Evolutionary conservation across 306 rosid species (phyloP), one percentile per base, ranked within the genome.

Genomic region (Biancaea sappan): DNA sequence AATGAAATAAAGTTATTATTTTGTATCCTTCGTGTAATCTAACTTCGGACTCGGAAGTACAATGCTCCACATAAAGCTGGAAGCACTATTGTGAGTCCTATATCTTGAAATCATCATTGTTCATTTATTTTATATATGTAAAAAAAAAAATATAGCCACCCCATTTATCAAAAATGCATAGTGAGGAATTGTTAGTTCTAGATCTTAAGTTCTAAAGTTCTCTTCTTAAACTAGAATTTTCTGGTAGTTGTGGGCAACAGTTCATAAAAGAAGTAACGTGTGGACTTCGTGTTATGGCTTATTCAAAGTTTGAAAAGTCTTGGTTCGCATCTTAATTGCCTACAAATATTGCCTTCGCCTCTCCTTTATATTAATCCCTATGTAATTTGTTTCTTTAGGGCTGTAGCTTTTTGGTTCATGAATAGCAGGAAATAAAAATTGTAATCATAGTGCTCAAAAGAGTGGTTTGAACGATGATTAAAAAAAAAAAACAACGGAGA

Each of bases 231-330:
- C 66, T 54, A 13, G 50, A 41, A 46, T 38, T 26, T 19, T 34
- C 29, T 70, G 12, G 7, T 32, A 15, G 46, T 68, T 4, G 25
- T 44, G 77, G 25, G 37, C 53, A 82, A 62, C 71, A 68, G 15
- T 72, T 37, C 54, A 51, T 32, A 21, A 21, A 22, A 24, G 59
- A 22, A 53, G 59, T 21, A 24, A 10, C 1, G 3, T 18, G 21
- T 18, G 29, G 59, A 53, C 31, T 10, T 53, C 3, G 32, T 4
- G 15, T 24, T 19, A 50, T 53, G 32, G 32, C 59, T 22, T 53
- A 22, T 53, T 22, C 59, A 26, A 24, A 21, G 59, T 53, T 22
- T 9, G 22, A 32, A 53, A n/a, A 53, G 31, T 22, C 59, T 11
- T 53, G 11, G 59, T 16, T 53, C 59, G 3, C 4, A n/a, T 50